Evolutionary conservation across 2,329 filamentous ascomycete species (phyloP).

Genomic region (Fusarium cyanostomum): DNA sequence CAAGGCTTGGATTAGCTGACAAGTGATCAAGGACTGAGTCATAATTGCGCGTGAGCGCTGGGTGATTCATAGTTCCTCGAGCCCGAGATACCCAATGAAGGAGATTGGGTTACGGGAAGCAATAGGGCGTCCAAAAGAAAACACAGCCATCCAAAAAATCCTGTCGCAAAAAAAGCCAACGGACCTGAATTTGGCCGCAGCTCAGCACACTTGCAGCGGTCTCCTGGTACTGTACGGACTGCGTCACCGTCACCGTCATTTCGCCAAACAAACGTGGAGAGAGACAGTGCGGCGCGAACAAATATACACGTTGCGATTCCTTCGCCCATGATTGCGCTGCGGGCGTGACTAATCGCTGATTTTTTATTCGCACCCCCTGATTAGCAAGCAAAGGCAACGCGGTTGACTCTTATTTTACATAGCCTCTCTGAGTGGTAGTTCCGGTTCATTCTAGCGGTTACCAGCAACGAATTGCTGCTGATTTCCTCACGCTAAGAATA

Average conservation of each 20-base stretch:
- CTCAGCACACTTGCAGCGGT: slow-evolving; percentile 35
- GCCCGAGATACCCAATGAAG: slow-evolving; percentile 30
- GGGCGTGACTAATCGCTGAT: slow-evolving; percentile 38
- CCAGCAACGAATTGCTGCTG: slow-evolving; percentile 3
- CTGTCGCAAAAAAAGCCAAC: slow-evolving; percentile 23
- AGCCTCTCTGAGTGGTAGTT: slow-evolving; percentile 33
- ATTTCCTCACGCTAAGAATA: background rate
- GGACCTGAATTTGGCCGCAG: slow-evolving; percentile 34
- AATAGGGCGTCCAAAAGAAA: slow-evolving; percentile 26
- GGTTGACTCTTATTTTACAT: slow-evolving; percentile 25
- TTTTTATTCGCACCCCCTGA: slow-evolving; percentile 33
- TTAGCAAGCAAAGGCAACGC: slow-evolving; percentile 28
- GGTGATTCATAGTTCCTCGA: slow-evolving; percentile 30
- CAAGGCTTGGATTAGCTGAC: slow-evolving; percentile 17
- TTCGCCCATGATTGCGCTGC: slow-evolving; percentile 33
- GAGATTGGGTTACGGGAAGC: slow-evolving; percentile 33
- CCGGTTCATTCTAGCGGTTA: slow-evolving; percentile 17
- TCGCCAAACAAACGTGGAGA: slow-evolving; percentile 26
- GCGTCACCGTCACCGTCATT: slow-evolving; percentile 42
- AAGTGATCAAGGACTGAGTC: slow-evolving; percentile 33
- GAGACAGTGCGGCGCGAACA: slow-evolving; percentile 35
- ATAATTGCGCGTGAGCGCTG: slow-evolving; percentile 30
- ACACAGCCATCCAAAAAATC: slow-evolving; percentile 29
- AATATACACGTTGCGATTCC: slow-evolving; percentile 31
- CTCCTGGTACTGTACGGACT: slow-evolving; percentile 33